A percentile compares a stretch with the other conserved stretches of the same genome.
These are phyloP conservation scores for Scheffersomyces segobiensis DNA, from an alignment of 1,139 yeast species.

Conservation along the genomic window DNA sequence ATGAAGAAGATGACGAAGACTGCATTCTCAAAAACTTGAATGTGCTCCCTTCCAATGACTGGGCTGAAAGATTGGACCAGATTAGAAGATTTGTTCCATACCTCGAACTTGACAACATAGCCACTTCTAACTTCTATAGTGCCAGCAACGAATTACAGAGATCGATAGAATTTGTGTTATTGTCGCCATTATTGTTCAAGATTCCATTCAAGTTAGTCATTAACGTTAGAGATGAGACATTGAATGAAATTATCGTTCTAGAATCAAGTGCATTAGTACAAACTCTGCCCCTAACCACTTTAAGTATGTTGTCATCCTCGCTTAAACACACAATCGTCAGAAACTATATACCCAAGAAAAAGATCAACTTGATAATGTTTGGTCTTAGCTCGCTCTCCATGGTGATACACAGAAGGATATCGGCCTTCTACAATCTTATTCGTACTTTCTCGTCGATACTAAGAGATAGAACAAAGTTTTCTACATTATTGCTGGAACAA, in stretches of 20 bases:
- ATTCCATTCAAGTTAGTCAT: constrained; percentile 20
- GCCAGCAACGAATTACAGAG: constrained; percentile 12
- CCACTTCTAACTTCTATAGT: constrained; percentile 12
- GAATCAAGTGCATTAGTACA: neutral
- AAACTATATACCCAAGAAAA: constrained; percentile 27
- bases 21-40: constrained; percentile 24
- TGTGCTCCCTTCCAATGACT: constrained; percentile 39
- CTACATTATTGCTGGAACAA: constrained; percentile 7
- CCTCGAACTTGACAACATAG: constrained; percentile 22
- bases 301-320: constrained; percentile 23
- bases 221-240: constrained; percentile 16
- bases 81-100: constrained; percentile 29
- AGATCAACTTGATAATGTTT: constrained; percentile 30
- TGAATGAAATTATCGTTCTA: constrained; percentile 12
- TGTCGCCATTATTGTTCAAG: constrained; percentile 26
- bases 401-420: constrained; percentile 22
- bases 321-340: constrained; percentile 16
- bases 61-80: constrained; percentile 30
- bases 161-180: constrained; percentile 20
- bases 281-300: constrained; percentile 7
- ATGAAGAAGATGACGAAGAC: constrained; percentile 18
- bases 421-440: constrained; percentile 20
- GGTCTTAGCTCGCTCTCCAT: constrained; percentile 34
- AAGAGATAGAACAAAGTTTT: constrained; percentile 4
- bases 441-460: constrained; percentile 14